Evolutionary conservation across 75 land plant genomes (phyloP), one percentile per base, ranked within the genome.

Genomic region (Picea glauca): DNA sequence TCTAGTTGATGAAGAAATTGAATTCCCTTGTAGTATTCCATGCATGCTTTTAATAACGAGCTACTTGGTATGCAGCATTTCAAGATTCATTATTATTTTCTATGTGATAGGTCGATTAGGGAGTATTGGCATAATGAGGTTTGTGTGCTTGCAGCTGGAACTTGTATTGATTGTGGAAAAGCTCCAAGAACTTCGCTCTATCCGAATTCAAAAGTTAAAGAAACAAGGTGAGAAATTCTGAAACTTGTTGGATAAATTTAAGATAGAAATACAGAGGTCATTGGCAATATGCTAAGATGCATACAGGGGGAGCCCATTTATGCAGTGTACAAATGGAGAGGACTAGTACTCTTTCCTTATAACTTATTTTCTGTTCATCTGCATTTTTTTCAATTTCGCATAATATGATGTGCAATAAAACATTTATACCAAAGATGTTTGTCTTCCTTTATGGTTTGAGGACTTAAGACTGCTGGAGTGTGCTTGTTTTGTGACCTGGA

Each of bases 81-180:
- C 56, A 9, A 50, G 56, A 12, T 5, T 40, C 43, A 50, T 50
- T 9, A 50, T 9, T 9, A 12, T 50, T 50, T 50, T 50, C 56
- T 50, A 50, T 50, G 56, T 50, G 56, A 50, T 50, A 50, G 56
- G 56, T 50, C 9, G 56, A 1, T 50, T 50, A 8, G 56, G 56
- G 56, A 50, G 11, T 50, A 50, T 50, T 50, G 56, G 56, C 56
- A 9, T 50, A 50, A 50, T 50, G 56, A 50, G 56, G 56, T 50
- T 50, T 50, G 56, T 82, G 76, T 15, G 43, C 63, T 76, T 80
- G 77, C 98, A 97, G 99, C 85, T 93, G 74, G 99, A 97, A 80
- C 87, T 91, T 79, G 94, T 94, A 26, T 75, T 97, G 64, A 81
- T 94, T 72, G 98, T 97, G 20, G 99, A 97, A 78, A 97, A 91